Evolutionary conservation across 2,329 filamentous ascomycete genomes (phyloP).

Genomic region (Fusarium pseudograminearum): DNA sequence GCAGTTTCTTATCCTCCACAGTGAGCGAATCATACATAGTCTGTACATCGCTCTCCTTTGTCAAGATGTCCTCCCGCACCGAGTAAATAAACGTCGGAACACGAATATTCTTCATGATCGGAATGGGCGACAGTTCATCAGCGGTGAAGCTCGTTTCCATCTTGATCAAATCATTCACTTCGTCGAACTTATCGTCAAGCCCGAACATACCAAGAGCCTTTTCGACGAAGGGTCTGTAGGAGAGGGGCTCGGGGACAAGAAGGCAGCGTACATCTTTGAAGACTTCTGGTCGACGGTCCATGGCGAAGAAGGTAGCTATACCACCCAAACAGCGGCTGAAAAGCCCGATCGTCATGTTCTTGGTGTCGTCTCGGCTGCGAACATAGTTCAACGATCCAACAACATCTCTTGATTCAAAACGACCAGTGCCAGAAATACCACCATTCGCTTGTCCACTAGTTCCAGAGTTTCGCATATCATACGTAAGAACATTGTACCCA

Average conservation of each 20-base stretch:
- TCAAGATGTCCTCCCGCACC: neutral
- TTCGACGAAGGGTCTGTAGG: constrained; percentile 5
- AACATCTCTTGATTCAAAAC: constrained; percentile 1
- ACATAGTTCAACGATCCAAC: constrained; percentile 3
- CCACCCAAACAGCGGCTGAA: constrained; percentile 3
- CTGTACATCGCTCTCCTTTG: constrained; percentile 1
- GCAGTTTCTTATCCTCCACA: neutral
- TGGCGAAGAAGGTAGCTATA: neutral
- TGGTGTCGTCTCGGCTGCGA: neutral
- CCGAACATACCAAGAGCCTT: neutral
- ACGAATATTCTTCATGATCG: neutral
- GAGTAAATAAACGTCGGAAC: constrained; percentile 17
- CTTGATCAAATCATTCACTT: neutral
- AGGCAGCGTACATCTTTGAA: constrained; percentile 1
- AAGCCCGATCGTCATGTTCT: neutral
- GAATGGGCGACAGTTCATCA: constrained; percentile 6
- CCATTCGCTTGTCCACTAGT: constrained; percentile 1
- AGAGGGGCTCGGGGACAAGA: constrained; percentile 1
- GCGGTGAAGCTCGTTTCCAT: neutral
- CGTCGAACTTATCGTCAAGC: neutral
- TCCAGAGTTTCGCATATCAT: constrained; percentile 7
- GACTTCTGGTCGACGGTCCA: constrained; percentile 8
- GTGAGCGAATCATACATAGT: neutral
- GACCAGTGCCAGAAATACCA: constrained; percentile 1
- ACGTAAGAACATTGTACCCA: constrained; percentile 1